Base-by-base conservation (phyloP, 225 moss, liverwort and hornwort species). In the Sphagnum tenellum region DNA sequence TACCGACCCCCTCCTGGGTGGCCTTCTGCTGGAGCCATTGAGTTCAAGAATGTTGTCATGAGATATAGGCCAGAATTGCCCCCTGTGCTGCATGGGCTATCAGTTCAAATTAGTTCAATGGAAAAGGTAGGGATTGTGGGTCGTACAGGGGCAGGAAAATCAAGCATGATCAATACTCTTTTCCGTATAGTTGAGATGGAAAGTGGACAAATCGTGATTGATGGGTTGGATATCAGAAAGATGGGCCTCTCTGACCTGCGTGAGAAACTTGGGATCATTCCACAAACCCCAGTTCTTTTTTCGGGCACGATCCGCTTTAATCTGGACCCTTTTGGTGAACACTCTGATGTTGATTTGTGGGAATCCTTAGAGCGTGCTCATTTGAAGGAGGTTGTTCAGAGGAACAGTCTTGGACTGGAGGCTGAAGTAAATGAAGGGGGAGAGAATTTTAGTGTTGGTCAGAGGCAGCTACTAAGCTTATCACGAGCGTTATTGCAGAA, bases 361-460 rank as follows among this genome's bases (percentile, higher is more conserved):
- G 87, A 90, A 68, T 84, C 89, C 3, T 67, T 87, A 53, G 89
- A 90, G 55, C 69, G 89, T 61, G 76, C 89, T 53, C 89, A 90
- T 73, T 66, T 90, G 53, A 90, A 90, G 67, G 89, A 90, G 2
- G 85, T 84, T 53, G 66, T 90, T 7, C 75, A 78, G 55, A 77
- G 87, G 12, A 85, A 79, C 29, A 46, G 82, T 0, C 62, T 63
- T 9, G 89, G 87, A 55, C 73, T 90, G 49, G 82, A 90, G 47
- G 80, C 84, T 64, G 73, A 84, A 82, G 89, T 90, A 2, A 63
- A 75, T 3, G 89, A 90, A 55, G 87, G 89, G 12, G 89, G 89
- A n/a, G 89, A 90, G 54, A 90, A 90, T 61, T 90, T 85, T 55
- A 87, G 87, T 48, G 89, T 90, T 8, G 89, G 89, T 3, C 89